Conservation (phyloP, 2,329 filamentous ascomycete genomes). For the Monosporascus sp. region DNA sequence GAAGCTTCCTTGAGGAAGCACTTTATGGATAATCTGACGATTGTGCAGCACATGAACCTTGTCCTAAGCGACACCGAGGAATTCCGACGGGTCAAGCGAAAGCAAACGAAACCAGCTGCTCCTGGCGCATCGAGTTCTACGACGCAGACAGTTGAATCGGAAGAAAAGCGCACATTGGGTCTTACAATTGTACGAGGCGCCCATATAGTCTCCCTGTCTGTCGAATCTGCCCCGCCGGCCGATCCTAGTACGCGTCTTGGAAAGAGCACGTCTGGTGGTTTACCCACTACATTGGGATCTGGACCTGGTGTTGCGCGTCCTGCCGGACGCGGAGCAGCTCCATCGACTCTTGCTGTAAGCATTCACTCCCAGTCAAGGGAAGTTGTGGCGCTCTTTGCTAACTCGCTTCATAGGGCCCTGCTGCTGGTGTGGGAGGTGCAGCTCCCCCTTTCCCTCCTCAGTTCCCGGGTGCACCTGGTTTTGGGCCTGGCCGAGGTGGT, state of each 20-base stretch:
- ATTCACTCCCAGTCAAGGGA: not conserved
- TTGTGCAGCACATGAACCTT: constrained; percentile 88
- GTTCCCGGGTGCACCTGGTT: constrained; percentile 45
- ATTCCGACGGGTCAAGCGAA: constrained; percentile 86
- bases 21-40: constrained; percentile 3
- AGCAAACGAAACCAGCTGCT: constrained; percentile 66
- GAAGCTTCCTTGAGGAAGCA: constrained; percentile 1
- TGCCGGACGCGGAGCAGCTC: constrained; percentile 72
- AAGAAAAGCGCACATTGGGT: constrained; percentile 96
- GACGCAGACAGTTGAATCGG: constrained; percentile 70
- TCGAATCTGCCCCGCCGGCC: constrained; percentile 91
- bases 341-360: constrained; percentile 73
- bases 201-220: constrained; percentile 89
- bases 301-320: constrained; percentile 89
- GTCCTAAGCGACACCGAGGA: constrained; percentile 98
- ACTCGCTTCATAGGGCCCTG: constrained; percentile 55
- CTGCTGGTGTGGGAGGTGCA: constrained; percentile 76
- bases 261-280: constrained; percentile 63
- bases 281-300: constrained; percentile 65
- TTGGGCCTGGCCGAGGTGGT: constrained; percentile 46
- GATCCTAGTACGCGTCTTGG: constrained; percentile 88
- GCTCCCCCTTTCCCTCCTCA: constrained; percentile 57
- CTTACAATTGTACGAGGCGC: constrained; percentile 91
- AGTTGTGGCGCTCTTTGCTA: constrained; percentile 10
- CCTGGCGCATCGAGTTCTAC: constrained; percentile 55